phyloP scores from a whole-genome alignment of 768 basidiomycete genomes.

The Suillus ampliporus region DNA sequence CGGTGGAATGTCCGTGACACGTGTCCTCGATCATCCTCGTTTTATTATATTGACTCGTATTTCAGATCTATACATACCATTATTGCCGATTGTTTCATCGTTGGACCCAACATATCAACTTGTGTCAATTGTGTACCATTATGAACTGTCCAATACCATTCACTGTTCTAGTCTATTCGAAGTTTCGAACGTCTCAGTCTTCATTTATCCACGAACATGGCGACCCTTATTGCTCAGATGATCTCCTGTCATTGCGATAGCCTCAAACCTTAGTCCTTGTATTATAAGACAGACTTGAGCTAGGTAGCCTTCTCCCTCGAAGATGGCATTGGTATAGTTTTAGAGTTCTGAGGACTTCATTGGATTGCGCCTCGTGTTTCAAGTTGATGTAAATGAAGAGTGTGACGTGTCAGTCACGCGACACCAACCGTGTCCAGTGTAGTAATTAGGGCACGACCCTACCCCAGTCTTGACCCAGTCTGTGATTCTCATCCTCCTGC shows the following conservation, averaged over 20 bases:
- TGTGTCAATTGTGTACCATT: conserved; percentile 3
- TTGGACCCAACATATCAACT: conserved; percentile 17
- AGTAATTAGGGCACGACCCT: neutral
- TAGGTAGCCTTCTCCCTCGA: neutral
- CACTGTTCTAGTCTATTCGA: neutral
- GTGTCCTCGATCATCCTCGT: conserved; percentile 3
- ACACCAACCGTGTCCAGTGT: neutral
- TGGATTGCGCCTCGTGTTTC: too few species aligned
- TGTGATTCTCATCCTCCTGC: neutral
- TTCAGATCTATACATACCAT: conserved; percentile 31
- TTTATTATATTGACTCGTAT: conserved; percentile 1
- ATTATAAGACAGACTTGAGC: neutral
- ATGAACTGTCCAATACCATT: neutral
- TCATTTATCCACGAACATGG: neutral
- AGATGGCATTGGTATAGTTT: neutral
- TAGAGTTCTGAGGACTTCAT: neutral
- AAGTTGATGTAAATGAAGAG: neutral
- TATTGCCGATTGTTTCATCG: conserved; percentile 25
- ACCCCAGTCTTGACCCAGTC: too few species aligned
- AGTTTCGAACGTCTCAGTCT: neutral
- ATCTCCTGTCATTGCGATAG: neutral
- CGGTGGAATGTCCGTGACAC: conserved; percentile 9
- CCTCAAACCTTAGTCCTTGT: neutral
- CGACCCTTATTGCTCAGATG: neutral
- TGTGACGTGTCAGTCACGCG: conserved; percentile 6